Percentiles rank a stretch among this genome's conserved stretches.
phyloP scores from a whole-genome alignment of 2,329 filamentous ascomycete species.

The Neoscytalidium dimidiatum region DNA sequence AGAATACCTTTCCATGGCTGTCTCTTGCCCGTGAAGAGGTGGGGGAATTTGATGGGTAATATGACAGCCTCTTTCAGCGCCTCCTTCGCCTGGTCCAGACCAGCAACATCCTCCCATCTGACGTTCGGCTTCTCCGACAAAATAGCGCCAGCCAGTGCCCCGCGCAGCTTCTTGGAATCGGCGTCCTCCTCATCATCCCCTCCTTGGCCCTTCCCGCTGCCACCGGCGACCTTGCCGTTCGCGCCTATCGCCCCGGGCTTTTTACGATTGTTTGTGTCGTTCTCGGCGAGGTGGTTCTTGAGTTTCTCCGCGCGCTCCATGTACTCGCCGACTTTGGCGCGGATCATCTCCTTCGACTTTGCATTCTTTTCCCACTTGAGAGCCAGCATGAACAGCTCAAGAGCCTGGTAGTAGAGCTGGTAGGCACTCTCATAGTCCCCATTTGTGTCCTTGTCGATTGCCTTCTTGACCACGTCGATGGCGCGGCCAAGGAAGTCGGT shows the following conservation, averaged over 20 bases:
- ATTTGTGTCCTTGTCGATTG: constrained; percentile 92
- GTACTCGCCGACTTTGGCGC: constrained; percentile 91
- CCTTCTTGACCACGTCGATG: constrained; percentile 95
- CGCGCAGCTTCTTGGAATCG: constrained; percentile 92
- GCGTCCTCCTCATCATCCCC: constrained; percentile 75
- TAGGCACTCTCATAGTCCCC: constrained; percentile 98
- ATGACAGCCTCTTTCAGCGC: constrained; percentile 97
- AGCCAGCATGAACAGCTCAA: constrained; percentile 98
- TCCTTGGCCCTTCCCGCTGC: constrained; percentile 63
- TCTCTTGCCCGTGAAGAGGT: constrained; percentile 91
- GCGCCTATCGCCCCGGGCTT: constrained; percentile 72
- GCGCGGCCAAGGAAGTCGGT: constrained; percentile 96
- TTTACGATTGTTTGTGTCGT: constrained; percentile 66
- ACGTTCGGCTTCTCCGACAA: constrained; percentile 94
- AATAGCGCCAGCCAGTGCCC: constrained; percentile 87
- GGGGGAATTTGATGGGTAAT: constrained; percentile 96
- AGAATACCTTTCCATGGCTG: constrained; percentile 98
- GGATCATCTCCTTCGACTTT: constrained; percentile 95
- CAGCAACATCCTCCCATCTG: constrained; percentile 97
- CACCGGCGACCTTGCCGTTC: constrained; percentile 67
- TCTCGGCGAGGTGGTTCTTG: constrained; percentile 81
- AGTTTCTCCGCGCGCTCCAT: constrained; percentile 99
- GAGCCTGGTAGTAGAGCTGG: constrained; percentile 89
- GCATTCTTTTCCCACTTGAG: constrained; percentile 99
- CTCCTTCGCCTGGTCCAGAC: constrained; percentile 91